Base-by-base conservation (phyloP, 2,329 filamentous ascomycete genomes). In the Rachicladosporium sp. region DNA sequence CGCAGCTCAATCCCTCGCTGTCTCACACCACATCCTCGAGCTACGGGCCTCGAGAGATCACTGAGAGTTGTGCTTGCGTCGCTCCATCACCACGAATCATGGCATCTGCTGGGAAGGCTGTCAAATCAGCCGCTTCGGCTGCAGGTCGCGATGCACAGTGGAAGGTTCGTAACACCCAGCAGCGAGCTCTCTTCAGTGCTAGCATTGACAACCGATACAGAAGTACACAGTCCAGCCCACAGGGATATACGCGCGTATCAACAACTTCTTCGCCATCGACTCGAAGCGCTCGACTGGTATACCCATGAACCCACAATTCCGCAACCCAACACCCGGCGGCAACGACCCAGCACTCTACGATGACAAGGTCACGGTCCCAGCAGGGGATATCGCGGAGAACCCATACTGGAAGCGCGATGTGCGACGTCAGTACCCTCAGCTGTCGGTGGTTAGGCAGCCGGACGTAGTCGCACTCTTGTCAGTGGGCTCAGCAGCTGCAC, bases 371-470 rank as follows among this genome's bases (percentile, higher is more conserved):
- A 93, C 85, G 10, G 43, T 81, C 0, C 86, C 86, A n/a, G 83
- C 86, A 2, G 84, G 74, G 50, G 86, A 93, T 60, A 79, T 93
- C 53, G 86, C 86, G 54, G 84, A 89, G 62, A 93, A 93, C 67
- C 78, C 86, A 31, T 93, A 95, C 70, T 98, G 87, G 86, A 93
- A 93, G 73, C 87, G 91, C 55, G 91, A 98, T 58, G 63, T 69
- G 45, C 82, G 91, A 53, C 76, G 91, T 54, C 73, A 72, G 54
- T 96, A 96, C 67, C 83, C 91, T 27, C 74, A 72, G 52, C 71
- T 82, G 42, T 89, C 82, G 56, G 78, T 84, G 34, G 74, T 98
- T 46, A 80, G 70, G 43, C 91, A 96, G 69, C 76, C 76, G 35
- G 83, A 96, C 62, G 79, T 86, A 37, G 91, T 91, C 15, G 82